These are phyloP conservation scores for Dothideomycetes sp. DNA, from an alignment of 2,329 filamentous ascomycete species.

Conservation along the genomic window DNA sequence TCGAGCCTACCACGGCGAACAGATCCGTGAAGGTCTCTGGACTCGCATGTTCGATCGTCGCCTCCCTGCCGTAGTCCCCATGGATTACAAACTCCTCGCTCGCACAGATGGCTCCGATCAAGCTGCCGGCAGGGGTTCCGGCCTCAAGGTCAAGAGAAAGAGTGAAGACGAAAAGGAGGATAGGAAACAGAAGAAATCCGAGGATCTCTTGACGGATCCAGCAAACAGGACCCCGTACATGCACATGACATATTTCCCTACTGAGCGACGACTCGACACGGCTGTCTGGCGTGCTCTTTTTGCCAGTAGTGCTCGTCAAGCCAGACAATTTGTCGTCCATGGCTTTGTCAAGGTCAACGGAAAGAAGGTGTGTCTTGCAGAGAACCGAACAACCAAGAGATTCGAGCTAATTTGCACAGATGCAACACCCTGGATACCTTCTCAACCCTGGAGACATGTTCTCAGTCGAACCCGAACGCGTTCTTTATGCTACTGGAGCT, in stretches of 20 bases:
- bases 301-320: slow-evolving; percentile 85
- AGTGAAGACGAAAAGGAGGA: slow-evolving; percentile 16
- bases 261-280: slow-evolving; percentile 87
- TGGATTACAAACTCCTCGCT: slow-evolving; percentile 74
- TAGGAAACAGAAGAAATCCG: slow-evolving; percentile 1
- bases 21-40: slow-evolving; percentile 90
- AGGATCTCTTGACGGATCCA: too few species aligned
- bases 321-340: slow-evolving; percentile 87
- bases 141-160: slow-evolving; percentile 37
- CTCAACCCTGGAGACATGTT: slow-evolving; percentile 98
- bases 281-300: slow-evolving; percentile 90
- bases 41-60: slow-evolving; percentile 80
- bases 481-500: slow-evolving; percentile 77
- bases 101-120: slow-evolving; percentile 70
- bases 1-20: slow-evolving; percentile 87
- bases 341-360: slow-evolving; percentile 93
- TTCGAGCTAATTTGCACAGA: slow-evolving; percentile 44
- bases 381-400: not conserved
- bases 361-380: slow-evolving; percentile 57
- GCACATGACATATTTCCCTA: slow-evolving; percentile 88
- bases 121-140: slow-evolving; percentile 75
- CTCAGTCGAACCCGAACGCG: slow-evolving; percentile 81
- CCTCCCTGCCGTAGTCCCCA: slow-evolving; percentile 72
- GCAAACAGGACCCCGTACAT: slow-evolving; percentile 79
- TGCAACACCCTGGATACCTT: slow-evolving; percentile 83